Evolutionary conservation across 495 filamentous ascomycete genomes (phyloP), one percentile per base, ranked within the genome.

Genomic region (Pyrenula massariospora): DNA sequence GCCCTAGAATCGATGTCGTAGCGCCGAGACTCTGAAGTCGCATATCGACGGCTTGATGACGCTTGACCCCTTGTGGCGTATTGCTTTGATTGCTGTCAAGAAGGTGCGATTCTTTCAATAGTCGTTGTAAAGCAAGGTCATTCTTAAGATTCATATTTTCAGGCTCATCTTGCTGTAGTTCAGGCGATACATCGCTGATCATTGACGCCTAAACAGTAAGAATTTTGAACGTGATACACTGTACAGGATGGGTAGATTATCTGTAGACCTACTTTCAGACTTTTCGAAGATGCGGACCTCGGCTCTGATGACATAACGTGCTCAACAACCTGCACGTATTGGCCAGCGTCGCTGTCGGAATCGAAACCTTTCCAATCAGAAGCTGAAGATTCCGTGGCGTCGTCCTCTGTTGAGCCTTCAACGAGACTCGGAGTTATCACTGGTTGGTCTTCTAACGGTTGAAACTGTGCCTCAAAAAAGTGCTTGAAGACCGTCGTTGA

Each of bases 101-200:
- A 36, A 98, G 84, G 70, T 96, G 92, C 1, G 92, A 96, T 74
- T 98, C 93, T 57, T 83, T 76, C 11, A 98, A 81, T 11, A 98
- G 80, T 15, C 90, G 82, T 63, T 96, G 91, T 20, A 98, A 79
- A 10, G 86, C 91, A 22, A 97, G 81, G 62, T 98, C 93, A 65
- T 96, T 93, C 70, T 92, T 92, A 1, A 96, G 73, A 58, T 88
- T 86, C 12, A 72, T 67, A 62, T 88, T 85, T 1, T 70, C 68
- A 12, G 67, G 63, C 47, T 77, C 73, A 57, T 79, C 76, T 22
- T 73, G 72, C 36, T 77, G 70, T 52, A 81, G 71, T 1, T 67
- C 63, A 19, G 66, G 53, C n/a, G n/a, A n/a, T n/a, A n/a, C 10
- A 61, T 10, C 21, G 65, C 66, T 57, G n/a, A n/a, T n/a, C n/a